Conservation (phyloP, 164 flowering plant genomes). For the Sedum album region DNA sequence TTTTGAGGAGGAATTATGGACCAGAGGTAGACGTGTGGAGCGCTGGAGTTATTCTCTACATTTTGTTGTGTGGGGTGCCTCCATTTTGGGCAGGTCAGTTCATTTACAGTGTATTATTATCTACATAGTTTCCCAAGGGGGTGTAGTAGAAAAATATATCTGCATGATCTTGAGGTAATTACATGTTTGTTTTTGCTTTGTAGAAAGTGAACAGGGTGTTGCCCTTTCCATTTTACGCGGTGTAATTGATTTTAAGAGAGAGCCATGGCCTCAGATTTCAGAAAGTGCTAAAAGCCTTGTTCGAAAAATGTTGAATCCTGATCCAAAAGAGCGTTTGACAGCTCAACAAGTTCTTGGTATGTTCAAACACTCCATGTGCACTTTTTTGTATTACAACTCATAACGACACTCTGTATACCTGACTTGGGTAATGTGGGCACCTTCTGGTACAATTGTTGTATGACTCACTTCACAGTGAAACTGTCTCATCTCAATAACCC, state of each 20-base stretch:
- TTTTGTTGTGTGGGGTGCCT: conserved; percentile 82
- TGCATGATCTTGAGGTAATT: background rate
- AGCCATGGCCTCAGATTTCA: conserved; percentile 95
- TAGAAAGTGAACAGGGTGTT: conserved; percentile 95
- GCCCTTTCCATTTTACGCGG: conserved; percentile 88
- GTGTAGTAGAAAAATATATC: background rate
- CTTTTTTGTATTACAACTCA: background rate
- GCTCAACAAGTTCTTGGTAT: conserved; percentile 97
- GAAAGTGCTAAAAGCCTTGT: conserved; percentile 89
- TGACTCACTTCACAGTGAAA: background rate
- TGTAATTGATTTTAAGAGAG: conserved; percentile 84
- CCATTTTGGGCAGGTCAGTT: conserved; percentile 82
- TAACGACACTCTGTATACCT: background rate
- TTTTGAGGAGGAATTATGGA: conserved; percentile 85
- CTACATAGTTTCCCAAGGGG: background rate
- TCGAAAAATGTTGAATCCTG: conserved; percentile 81
- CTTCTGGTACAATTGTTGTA: background rate
- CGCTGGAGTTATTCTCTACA: conserved; percentile 76
- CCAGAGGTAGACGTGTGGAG: conserved; percentile 92
- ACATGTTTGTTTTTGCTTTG: conserved; percentile 1
- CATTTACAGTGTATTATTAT: background rate
- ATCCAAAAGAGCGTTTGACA: conserved; percentile 71
- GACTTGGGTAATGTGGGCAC: background rate
- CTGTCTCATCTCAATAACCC: too few relatives aligned
- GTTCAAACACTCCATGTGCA: conserved; percentile 12